phyloP scores from a whole-genome alignment of 257 asterid species.

The Lavandula angustifolia region DNA sequence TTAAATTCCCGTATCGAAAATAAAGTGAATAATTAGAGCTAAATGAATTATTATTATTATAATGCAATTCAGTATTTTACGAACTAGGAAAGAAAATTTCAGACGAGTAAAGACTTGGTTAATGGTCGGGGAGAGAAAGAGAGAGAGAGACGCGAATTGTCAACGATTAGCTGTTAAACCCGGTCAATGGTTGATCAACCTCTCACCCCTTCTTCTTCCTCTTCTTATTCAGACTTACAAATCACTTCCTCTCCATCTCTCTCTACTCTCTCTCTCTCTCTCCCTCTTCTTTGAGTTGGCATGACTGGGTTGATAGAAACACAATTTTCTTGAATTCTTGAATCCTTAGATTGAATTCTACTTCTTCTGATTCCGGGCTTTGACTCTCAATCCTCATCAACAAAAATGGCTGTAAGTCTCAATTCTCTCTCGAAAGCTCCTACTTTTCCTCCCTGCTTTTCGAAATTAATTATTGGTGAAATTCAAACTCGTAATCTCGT shows the following conservation, averaged over 20 bases:
- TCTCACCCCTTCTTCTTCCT: constrained; percentile 9
- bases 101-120: constrained; percentile 47
- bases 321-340: constrained; percentile 9
- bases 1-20: too few relatives aligned
- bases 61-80: too few relatives aligned
- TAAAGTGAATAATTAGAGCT: too few relatives aligned
- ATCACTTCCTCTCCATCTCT: constrained; percentile 17
- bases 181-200: constrained; percentile 39
- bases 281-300: constrained; percentile 4
- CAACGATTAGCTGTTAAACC: constrained; percentile 37
- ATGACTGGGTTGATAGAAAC: constrained; percentile 22
- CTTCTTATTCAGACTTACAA: constrained; percentile 13
- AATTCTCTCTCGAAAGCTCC: background rate
- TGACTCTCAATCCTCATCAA: constrained; percentile 23
- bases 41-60: too few relatives aligned
- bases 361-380: constrained; percentile 34
- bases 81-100: constrained; percentile 21
- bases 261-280: constrained; percentile 25
- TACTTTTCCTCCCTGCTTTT: too few relatives aligned
- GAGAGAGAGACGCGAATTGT: constrained; percentile 25
- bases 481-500: too few relatives aligned
- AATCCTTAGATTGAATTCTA: background rate
- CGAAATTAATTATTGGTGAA: too few relatives aligned
- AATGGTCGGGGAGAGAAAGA: constrained; percentile 1
- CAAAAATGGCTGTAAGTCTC: constrained; percentile 49